Conservation (phyloP, 1,284 basidiomycete genomes). For the Filobasidium uniguttulatum region DNA sequence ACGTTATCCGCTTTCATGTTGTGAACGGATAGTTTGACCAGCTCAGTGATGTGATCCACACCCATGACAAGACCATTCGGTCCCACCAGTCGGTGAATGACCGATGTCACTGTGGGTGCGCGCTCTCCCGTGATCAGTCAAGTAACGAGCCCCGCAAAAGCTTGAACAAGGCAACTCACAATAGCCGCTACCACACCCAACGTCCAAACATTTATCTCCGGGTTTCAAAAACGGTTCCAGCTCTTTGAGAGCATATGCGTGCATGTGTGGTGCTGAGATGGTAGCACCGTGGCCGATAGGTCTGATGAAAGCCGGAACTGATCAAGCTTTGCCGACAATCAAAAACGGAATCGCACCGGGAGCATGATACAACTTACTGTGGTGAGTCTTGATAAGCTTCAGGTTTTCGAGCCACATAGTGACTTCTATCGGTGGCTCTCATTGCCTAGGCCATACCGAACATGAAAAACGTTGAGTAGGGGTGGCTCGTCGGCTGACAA, state of each 20-base stretch:
- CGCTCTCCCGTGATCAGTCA: neutral
- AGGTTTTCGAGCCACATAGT: slow-evolving; percentile 25
- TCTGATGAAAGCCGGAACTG: slow-evolving; percentile 16
- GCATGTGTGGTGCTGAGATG: slow-evolving; percentile 38
- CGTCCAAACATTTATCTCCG: slow-evolving; percentile 27
- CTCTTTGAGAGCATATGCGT: slow-evolving; percentile 32
- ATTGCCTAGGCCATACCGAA: slow-evolving; percentile 24
- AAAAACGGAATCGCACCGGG: neutral
- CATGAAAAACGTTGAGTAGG: neutral
- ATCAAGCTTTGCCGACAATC: neutral
- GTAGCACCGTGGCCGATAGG: slow-evolving; percentile 35
- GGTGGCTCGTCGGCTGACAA: too few species aligned
- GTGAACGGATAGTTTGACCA: slow-evolving; percentile 53
- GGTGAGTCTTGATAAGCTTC: slow-evolving; percentile 31
- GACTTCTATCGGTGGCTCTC: slow-evolving; percentile 29
- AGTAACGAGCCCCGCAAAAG: neutral
- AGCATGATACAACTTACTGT: slow-evolving; percentile 24
- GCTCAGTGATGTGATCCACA: slow-evolving; percentile 76
- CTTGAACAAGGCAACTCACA: slow-evolving; percentile 40
- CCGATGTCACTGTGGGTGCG: slow-evolving; percentile 41
- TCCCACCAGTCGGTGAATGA: slow-evolving; percentile 58
- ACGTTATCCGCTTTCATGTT: slow-evolving; percentile 60
- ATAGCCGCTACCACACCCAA: slow-evolving; percentile 46
- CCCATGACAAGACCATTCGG: slow-evolving; percentile 54
- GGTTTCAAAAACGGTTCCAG: slow-evolving; percentile 21